Conservation (phyloP, 176 grass and related monocot species). For the Zoysia pacifica region DNA sequence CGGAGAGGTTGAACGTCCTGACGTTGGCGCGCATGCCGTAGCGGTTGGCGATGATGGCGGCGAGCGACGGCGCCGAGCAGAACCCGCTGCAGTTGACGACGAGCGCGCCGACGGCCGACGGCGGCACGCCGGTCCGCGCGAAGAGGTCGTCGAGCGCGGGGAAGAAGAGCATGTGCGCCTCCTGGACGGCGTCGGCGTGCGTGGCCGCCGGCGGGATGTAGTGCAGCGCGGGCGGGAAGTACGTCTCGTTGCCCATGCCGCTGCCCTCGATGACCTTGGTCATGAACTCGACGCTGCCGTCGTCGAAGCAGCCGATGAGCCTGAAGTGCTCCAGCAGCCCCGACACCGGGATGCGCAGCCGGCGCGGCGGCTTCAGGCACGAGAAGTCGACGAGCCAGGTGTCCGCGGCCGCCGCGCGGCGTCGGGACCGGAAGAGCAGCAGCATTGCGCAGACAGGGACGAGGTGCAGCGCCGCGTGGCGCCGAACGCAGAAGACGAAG, state of each 20-base stretch:
- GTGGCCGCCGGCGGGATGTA: slow-evolving; percentile 51
- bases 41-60: slow-evolving; percentile 43
- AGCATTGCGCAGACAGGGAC: slow-evolving; percentile 49
- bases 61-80: slow-evolving; percentile 63
- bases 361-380: slow-evolving; percentile 58
- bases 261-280: slow-evolving; percentile 51
- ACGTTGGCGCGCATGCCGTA: slow-evolving; percentile 63
- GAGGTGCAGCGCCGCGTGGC: slow-evolving; percentile 23
- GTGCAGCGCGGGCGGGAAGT: slow-evolving; percentile 61
- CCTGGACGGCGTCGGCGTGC: slow-evolving; percentile 45
- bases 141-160: slow-evolving; percentile 62
- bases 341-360: slow-evolving; percentile 47
- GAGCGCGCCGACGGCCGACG: slow-evolving; percentile 56
- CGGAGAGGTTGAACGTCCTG: slow-evolving; percentile 62
- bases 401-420: not conserved
- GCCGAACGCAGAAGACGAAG: slow-evolving; percentile 23
- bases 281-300: slow-evolving; percentile 75
- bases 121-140: slow-evolving; percentile 40
- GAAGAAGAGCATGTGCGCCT: slow-evolving; percentile 59
- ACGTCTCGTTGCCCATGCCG: slow-evolving; percentile 87
- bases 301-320: slow-evolving; percentile 70
- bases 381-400: slow-evolving; percentile 64
- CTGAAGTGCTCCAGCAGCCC: slow-evolving; percentile 55
- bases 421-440: slow-evolving; percentile 9
- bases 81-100: slow-evolving; percentile 70